A percentile compares a stretch with the other conserved stretches of the same genome.
These are phyloP conservation scores for Nicotiana obtusifolia DNA, from an alignment of 257 asterid species.

Conservation along the genomic window DNA sequence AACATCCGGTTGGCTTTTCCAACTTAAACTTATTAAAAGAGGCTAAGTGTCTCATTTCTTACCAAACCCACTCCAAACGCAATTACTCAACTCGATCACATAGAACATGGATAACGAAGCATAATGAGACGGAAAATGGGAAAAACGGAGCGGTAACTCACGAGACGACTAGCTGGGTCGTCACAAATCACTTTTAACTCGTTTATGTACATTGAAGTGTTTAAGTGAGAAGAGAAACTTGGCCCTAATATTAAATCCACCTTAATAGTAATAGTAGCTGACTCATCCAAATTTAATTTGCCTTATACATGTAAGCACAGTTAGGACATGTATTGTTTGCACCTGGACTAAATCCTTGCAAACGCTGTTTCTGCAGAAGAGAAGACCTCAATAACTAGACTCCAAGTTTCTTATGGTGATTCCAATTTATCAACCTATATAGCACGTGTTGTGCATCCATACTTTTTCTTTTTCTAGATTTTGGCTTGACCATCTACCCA, in stretches of 20 bases:
- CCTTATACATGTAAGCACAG: not conserved
- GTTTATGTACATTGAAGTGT: not conserved
- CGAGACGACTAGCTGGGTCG: too few species aligned
- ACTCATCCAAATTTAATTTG: not conserved
- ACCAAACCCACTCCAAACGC: too few species aligned
- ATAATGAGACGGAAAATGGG: too few species aligned
- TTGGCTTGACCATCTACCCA: not conserved
- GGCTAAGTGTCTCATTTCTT: too few species aligned
- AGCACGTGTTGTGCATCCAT: not conserved
- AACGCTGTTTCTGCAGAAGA: not conserved
- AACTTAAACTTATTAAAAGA: too few species aligned
- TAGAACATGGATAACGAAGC: too few species aligned
- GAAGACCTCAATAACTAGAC: not conserved
- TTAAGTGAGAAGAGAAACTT: conserved; percentile 1
- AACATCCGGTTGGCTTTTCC: too few species aligned
- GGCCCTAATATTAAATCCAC: not conserved
- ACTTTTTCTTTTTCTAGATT: not conserved
- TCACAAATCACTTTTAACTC: too few species aligned
- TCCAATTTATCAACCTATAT: not conserved
- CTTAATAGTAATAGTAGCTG: not conserved
- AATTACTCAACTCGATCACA: too few species aligned
- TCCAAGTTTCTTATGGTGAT: not conserved
- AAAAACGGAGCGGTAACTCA: too few species aligned
- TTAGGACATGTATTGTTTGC: conserved; percentile 4
- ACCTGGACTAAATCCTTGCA: not conserved